A percentile compares a stretch with the other conserved stretches of the same genome.
Conservation (phyloP, 257 asterid genomes). For the Scutellaria galericulata region DNA sequence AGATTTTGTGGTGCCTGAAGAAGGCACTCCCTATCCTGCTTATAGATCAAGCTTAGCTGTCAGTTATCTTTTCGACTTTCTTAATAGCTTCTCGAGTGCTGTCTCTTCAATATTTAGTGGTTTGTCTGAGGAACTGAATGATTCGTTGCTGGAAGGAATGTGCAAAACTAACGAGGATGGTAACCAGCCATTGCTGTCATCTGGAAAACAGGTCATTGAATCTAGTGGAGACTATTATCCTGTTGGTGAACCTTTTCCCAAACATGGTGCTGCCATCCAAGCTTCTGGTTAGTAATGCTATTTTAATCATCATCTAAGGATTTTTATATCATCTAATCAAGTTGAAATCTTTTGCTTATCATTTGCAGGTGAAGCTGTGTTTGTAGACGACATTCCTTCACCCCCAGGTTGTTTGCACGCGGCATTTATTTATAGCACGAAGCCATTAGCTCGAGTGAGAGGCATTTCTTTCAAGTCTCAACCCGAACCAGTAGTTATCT, state of each 20-base stretch:
- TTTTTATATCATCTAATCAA: not conserved
- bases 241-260: conserved; percentile 28
- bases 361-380: conserved; percentile 35
- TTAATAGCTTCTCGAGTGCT: conserved; percentile 14
- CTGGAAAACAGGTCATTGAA: conserved; percentile 26
- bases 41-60: conserved; percentile 34
- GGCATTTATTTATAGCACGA: conserved; percentile 29
- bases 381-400: conserved; percentile 35
- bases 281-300: conserved; percentile 31
- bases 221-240: conserved; percentile 28
- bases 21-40: conserved; percentile 28
- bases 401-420: conserved; percentile 31
- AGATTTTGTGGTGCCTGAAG: conserved; percentile 25
- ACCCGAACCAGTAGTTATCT: conserved; percentile 27
- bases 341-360: conserved; percentile 1
- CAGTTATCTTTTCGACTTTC: conserved; percentile 29
- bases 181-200: conserved; percentile 17
- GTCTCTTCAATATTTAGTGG: not conserved
- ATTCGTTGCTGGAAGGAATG: not conserved
- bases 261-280: conserved; percentile 29
- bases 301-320: not conserved
- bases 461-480: conserved; percentile 25
- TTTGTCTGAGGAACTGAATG: conserved; percentile 13
- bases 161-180: not conserved
- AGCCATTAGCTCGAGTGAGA: conserved; percentile 37